phyloP scores from a whole-genome alignment of 2,329 filamentous ascomycete genomes.

The Aspergillus neotritici region DNA sequence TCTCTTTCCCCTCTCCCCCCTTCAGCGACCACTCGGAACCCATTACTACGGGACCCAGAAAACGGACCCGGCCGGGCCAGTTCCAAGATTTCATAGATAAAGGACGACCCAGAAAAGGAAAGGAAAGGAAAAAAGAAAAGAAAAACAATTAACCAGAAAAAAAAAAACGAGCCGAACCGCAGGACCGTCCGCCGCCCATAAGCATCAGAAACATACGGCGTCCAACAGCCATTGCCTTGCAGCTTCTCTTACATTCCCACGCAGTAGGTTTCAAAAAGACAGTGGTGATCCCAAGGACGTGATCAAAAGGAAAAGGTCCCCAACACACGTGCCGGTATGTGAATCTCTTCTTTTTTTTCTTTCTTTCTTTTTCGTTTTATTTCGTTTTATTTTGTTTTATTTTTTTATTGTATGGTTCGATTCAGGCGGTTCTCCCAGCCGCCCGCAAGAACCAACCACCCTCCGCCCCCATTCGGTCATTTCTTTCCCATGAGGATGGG shows the following conservation, averaged over 20 bases:
- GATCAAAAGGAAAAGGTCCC: background rate
- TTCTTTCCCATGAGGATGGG: background rate
- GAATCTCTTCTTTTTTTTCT: constrained; percentile 11
- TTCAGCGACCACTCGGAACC: constrained; percentile 1
- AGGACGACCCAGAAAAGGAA: constrained; percentile 1
- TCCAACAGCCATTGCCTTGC: constrained; percentile 17
- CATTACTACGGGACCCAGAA: constrained; percentile 8
- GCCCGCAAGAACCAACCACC: constrained; percentile 4
- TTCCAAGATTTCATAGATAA: constrained; percentile 5
- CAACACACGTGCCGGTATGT: constrained; percentile 19
- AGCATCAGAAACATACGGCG: constrained; percentile 14
- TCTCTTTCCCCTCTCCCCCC: too few species aligned
- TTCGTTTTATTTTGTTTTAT: constrained; percentile 3
- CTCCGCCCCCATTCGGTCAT: background rate
- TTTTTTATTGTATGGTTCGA: constrained; percentile 4
- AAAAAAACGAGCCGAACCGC: background rate
- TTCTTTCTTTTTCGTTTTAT: background rate
- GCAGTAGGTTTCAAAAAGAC: constrained; percentile 15
- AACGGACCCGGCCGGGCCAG: constrained; percentile 7
- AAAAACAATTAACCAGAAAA: background rate
- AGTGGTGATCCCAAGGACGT: constrained; percentile 7
- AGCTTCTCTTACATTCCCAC: constrained; percentile 17
- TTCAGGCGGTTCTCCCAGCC: constrained; percentile 9
- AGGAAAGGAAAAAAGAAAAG: background rate
- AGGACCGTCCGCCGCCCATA: constrained; percentile 1